These are phyloP conservation scores for Ailanthus altissimus DNA, from an alignment of 345 rosid genomes.

Conservation along the genomic window DNA sequence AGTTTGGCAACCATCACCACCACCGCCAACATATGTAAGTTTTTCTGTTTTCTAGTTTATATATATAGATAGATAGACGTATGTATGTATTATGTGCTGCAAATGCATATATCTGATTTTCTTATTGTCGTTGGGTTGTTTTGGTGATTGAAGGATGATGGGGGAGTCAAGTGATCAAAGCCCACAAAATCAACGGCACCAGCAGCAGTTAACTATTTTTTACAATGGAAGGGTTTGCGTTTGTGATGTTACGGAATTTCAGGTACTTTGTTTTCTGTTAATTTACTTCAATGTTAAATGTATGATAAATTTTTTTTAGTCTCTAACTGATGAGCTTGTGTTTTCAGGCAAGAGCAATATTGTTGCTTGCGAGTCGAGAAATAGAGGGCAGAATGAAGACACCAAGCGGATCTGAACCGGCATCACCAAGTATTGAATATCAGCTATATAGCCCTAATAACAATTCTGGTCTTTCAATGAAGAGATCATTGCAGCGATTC, in stretches of 20 bases:
- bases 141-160: slow-evolving; percentile 21
- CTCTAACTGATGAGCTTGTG: not conserved
- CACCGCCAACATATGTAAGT: slow-evolving; percentile 19
- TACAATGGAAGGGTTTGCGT: slow-evolving; percentile 49
- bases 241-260: slow-evolving; percentile 47
- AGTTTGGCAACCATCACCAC: slow-evolving; percentile 4
- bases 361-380: slow-evolving; percentile 33
- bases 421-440: not conserved
- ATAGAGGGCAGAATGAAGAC: slow-evolving; percentile 16
- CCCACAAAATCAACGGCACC: slow-evolving; percentile 15
- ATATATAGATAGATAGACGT: too few species aligned
- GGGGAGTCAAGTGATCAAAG: slow-evolving; percentile 20
- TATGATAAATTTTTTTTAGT: not conserved
- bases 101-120: too few species aligned
- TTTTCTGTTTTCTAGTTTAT: not conserved
- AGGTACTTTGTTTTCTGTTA: slow-evolving; percentile 27
- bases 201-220: slow-evolving; percentile 47
- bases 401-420: not conserved
- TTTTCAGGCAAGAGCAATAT: slow-evolving; percentile 35
- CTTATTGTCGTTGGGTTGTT: not conserved
- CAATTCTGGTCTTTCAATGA: slow-evolving; percentile 31
- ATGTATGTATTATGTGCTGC: not conserved
- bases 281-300: too few species aligned
- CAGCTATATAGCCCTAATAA: slow-evolving; percentile 17
- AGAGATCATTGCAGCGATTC: slow-evolving; percentile 42